Conservation (phyloP, 2,329 filamentous ascomycete genomes). For the Dryadomyces quercus-mongolicae region DNA sequence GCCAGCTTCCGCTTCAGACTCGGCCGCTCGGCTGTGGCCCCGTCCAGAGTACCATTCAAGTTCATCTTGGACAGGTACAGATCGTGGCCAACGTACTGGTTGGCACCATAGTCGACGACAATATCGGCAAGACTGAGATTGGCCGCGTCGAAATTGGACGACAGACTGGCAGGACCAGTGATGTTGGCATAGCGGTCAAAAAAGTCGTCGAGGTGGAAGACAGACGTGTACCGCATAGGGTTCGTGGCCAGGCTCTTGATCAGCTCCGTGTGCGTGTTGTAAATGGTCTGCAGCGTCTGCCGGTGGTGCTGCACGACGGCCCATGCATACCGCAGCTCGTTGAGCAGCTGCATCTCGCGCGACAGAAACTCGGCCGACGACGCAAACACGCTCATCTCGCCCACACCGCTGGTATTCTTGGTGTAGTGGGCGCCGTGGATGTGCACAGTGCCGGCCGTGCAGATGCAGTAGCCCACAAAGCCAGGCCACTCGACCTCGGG, state of each 20-base stretch:
- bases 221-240: conserved; percentile 60
- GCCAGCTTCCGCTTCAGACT: conserved; percentile 1
- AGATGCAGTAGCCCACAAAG: conserved; percentile 78
- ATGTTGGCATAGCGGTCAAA: conserved; percentile 65
- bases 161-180: conserved; percentile 43
- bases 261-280: conserved; percentile 68
- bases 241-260: conserved; percentile 58
- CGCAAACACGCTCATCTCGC: conserved; percentile 51
- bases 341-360: conserved; percentile 68
- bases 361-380: conserved; percentile 56
- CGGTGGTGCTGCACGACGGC: conserved; percentile 68
- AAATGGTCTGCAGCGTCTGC: conserved; percentile 66
- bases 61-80: conserved; percentile 26
- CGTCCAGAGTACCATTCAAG: too few relatives aligned
- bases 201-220: conserved; percentile 79
- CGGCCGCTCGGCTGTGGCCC: too few relatives aligned
- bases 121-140: conserved; percentile 62
- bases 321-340: conserved; percentile 64
- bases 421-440: conserved; percentile 77
- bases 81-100: conserved; percentile 39
- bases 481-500: conserved; percentile 72
- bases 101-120: conserved; percentile 44
- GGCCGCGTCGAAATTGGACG: conserved; percentile 56
- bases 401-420: conserved; percentile 27
- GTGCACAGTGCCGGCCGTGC: conserved; percentile 77